Base-by-base conservation (phyloP, 1,139 yeast species). In the Maudiozyma humilis region DNA sequence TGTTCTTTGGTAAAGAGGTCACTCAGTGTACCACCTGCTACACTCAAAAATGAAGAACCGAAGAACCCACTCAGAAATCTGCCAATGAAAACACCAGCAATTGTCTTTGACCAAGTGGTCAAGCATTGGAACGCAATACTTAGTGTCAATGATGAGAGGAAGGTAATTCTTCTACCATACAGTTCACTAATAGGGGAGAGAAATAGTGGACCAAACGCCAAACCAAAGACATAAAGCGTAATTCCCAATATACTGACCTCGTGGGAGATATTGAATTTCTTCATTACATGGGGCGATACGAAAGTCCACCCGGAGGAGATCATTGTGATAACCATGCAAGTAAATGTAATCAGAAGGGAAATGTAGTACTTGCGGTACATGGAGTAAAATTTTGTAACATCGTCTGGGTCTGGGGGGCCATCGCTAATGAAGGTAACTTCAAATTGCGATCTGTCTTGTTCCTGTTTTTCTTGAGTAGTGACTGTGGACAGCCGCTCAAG, bases 111-210 rank as follows among this genome's bases (percentile, higher is more conserved):
- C 52, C 83, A 71, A 2, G 85, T 86, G 40, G 81, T 73, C 1
- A 85, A 75, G 45, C 82, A 71, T 53, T 82, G 80, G 64, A 82
- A 80, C 3, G 75, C 68, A 19, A 75, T 70, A 51, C 80, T 79
- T 14, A 80, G 60, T 1, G 73, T 66, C 44, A 79, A 69, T 0
- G 87, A 78, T 43, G 73, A 66, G 31, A 82, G 64, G 52, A 80
- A 84, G 1, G 86, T 86, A 1, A 78, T 67, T 54, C 79, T 77
- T 47, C 95, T 70, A 7, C 95, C 95, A 46, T 78, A 75, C 50
- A 81, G 76, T 60, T 85, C 95, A 14, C 89, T 80, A 35, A 85
- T 63, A 3, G 95, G 95, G 3, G 89, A 86, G 69, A 88, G 75
- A 34, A 84, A 64, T 51, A 84, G 66, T 0, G 95, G 94, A 3